These are phyloP conservation scores for Cylindrotheca fusiformis DNA, from an alignment of 108 stramenopile species.

Conservation along the genomic window DNA sequence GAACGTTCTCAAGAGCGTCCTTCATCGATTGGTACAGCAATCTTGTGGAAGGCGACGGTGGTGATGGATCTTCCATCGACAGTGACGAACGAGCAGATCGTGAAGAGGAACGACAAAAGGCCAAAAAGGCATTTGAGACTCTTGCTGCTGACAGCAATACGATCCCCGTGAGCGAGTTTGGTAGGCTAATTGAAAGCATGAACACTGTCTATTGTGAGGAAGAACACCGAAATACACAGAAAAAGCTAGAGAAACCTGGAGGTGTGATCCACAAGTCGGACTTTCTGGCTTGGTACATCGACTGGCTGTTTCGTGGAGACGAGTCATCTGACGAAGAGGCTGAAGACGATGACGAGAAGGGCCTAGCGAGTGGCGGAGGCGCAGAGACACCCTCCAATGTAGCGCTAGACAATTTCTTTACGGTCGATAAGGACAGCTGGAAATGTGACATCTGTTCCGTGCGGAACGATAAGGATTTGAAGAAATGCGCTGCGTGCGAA, in stretches of 20 bases:
- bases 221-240: conserved; percentile 54
- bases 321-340: conserved; percentile 39
- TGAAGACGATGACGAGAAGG: conserved; percentile 28
- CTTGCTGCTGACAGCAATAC: conserved; percentile 11
- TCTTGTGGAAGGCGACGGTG: conserved; percentile 36
- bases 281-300: conserved; percentile 76
- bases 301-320: conserved; percentile 81
- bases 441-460: conserved; percentile 78
- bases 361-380: background rate
- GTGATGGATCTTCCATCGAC: conserved; percentile 41
- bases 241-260: conserved; percentile 37
- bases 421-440: conserved; percentile 64
- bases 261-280: conserved; percentile 35
- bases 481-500: conserved; percentile 72
- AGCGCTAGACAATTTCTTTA: conserved; percentile 22
- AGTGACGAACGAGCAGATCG: conserved; percentile 40
- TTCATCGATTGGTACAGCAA: conserved; percentile 71
- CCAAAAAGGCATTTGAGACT: conserved; percentile 36
- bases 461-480: conserved; percentile 40
- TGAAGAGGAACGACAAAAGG: conserved; percentile 58
- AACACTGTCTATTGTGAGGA: conserved; percentile 84
- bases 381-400: background rate
- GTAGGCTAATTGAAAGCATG: conserved; percentile 61
- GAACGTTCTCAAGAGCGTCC: conserved; percentile 33
- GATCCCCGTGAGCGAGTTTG: conserved; percentile 50